phyloP scores from a whole-genome alignment of 345 rosid genomes.

The Trapa bicornis region DNA sequence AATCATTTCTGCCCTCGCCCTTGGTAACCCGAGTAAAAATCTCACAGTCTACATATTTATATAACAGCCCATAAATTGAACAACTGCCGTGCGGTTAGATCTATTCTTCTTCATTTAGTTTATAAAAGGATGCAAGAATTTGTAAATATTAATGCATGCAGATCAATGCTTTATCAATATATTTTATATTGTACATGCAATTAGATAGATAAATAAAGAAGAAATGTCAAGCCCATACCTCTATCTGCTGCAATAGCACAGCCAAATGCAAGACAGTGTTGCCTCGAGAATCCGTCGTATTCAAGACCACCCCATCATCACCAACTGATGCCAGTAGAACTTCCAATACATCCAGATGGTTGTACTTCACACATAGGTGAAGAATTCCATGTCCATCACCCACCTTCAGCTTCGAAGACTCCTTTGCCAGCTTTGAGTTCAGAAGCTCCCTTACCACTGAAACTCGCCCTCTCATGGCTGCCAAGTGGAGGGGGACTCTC shows the following conservation, averaged over 20 bases:
- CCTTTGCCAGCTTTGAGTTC: background rate
- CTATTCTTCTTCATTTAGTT: no score
- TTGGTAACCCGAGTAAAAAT: background rate
- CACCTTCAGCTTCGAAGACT: rapidly evolving
- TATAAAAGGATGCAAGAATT: no score
- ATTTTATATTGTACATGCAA: no score
- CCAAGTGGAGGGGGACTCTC: constrained; percentile 5
- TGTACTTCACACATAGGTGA: constrained; percentile 7
- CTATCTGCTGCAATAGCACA: background rate
- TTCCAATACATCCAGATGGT: background rate
- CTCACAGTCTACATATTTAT: background rate
- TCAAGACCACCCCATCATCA: background rate
- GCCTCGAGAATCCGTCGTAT: background rate
- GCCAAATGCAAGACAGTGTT: constrained; percentile 4
- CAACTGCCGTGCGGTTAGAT: no score
- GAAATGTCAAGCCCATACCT: background rate
- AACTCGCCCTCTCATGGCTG: background rate
- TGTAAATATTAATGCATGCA: no score
- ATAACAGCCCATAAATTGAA: no score
- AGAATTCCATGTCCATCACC: background rate
- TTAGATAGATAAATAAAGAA: no score
- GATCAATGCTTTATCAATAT: no score
- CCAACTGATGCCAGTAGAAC: background rate
- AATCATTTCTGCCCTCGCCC: background rate
- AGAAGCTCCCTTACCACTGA: background rate